Base-by-base conservation (phyloP, 805 yeast genomes). In the Maudiozyma barnettii region DNA sequence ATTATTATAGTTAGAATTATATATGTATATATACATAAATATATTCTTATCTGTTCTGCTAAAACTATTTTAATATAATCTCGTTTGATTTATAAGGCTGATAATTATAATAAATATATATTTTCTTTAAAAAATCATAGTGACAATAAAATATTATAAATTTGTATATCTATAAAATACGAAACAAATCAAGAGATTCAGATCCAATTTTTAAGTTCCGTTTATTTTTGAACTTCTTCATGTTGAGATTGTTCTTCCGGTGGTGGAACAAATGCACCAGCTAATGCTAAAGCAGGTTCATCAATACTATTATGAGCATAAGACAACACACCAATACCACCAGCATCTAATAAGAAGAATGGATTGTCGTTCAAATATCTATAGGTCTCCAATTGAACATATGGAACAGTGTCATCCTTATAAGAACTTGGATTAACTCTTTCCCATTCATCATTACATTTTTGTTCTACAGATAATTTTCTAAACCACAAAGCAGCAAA, bases 271-370 rank as follows among this genome's bases (percentile, higher is more conserved):
- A 87, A 88, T 0, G 95, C 91, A 43, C 95, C 95, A 2, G 95
- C 84, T 49, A 91, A 72, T 44, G 74, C 78, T 48, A 91, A 64
- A 0, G 96, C 96, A 3, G 97, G 97, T 67, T 91, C 97, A 36
- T 82, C 74, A 47, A 86, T 74, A 62, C 75, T 81, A 60, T 82
- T 80, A 64, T 90, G 98, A 58, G 87, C 95, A 65, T 90, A 90
- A 53, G 93, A 81, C 60, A 91, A 71, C 1, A 89, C 95, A 51
- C 96, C 96, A 39, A 88, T 86, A 39, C 96, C 97, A 53, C 97
- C 96, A 23, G 98, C 95, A 62, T 91, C 96, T 55, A 91, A 71
- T 64, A 91, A 71, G 64, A 89, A 81, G 54, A 82, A 78, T 9
- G 96, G 96, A 63, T 90, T 85, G 42, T 63, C 68, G 51, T 56